Evolutionary conservation across 768 basidiomycete genomes (phyloP).

Genomic region (Lyophyllum decastes): DNA sequence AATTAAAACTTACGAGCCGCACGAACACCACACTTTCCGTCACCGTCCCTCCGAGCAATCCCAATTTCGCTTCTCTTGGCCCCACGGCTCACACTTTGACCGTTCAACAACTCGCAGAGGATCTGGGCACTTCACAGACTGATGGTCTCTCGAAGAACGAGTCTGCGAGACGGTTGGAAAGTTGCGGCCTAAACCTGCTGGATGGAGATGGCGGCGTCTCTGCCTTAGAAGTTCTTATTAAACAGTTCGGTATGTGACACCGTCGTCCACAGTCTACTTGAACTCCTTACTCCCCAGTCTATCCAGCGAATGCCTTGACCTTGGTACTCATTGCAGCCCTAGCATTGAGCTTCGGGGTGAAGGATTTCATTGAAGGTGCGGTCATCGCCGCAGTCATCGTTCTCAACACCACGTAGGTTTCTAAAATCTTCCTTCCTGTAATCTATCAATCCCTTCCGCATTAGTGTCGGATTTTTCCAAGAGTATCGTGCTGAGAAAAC

Average conservation of each 20-base stretch:
- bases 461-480: constrained; percentile 44
- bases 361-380: constrained; percentile 54
- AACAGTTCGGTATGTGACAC: constrained; percentile 33
- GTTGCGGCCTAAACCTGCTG: constrained; percentile 34
- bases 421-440: not conserved
- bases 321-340: constrained; percentile 38
- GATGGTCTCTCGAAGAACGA: constrained; percentile 39
- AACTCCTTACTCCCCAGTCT: not conserved
- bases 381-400: constrained; percentile 48
- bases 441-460: not conserved
- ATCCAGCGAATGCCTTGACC: constrained; percentile 42
- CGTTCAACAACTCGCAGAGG: constrained; percentile 25
- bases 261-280: not conserved
- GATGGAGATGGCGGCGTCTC: constrained; percentile 35
- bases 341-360: constrained; percentile 54
- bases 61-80: constrained; percentile 30
- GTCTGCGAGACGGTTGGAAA: constrained; percentile 30
- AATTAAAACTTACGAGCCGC: constrained; percentile 26
- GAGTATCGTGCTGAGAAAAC: constrained; percentile 52
- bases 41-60: constrained; percentile 31
- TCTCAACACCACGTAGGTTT: constrained; percentile 39
- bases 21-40: constrained; percentile 34
- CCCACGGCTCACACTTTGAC: constrained; percentile 32
- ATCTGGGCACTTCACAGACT: constrained; percentile 30
- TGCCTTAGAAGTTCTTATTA: constrained; percentile 31